These are phyloP conservation scores for Diplodia corticola DNA, from an alignment of 2,329 filamentous ascomycete species.

Conservation along the genomic window DNA sequence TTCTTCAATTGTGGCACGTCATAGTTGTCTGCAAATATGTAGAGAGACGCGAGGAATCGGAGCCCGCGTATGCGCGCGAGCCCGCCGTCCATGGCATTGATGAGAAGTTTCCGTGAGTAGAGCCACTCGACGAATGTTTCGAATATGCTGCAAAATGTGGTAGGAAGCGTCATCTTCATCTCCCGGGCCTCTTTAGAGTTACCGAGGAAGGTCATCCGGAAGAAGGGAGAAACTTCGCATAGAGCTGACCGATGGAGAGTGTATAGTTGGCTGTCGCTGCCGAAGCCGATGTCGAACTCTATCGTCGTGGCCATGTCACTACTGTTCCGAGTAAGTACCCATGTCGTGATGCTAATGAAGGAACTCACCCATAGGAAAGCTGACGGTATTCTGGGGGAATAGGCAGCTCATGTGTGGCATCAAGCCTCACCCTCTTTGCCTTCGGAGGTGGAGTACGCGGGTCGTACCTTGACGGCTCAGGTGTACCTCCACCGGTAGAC, in stretches of 20 bases:
- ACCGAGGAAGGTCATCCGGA: not conserved
- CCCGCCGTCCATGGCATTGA: not conserved
- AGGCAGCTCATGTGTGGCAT: not conserved
- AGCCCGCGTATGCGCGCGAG: not conserved
- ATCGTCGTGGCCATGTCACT: not conserved
- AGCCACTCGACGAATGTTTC: slow-evolving; percentile 4
- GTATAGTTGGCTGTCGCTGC: not conserved
- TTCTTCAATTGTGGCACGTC: not conserved
- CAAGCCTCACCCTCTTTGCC: not conserved
- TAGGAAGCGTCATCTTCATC: not conserved
- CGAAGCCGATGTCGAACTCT: not conserved
- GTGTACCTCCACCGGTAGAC: no score
- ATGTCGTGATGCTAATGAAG: not conserved
- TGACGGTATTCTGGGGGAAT: not conserved
- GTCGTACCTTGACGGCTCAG: no score
- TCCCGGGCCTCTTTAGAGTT: not conserved
- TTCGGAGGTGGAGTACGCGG: no score
- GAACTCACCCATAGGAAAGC: not conserved
- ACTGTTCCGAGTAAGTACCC: not conserved
- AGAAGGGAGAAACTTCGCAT: not conserved
- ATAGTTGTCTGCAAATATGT: slow-evolving; percentile 5
- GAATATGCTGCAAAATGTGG: not conserved
- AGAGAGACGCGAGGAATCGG: not conserved
- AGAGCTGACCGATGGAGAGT: not conserved
- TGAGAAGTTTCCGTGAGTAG: not conserved